phyloP scores from a whole-genome alignment of 495 filamentous ascomycete species.

The Ramalina intermedia region DNA sequence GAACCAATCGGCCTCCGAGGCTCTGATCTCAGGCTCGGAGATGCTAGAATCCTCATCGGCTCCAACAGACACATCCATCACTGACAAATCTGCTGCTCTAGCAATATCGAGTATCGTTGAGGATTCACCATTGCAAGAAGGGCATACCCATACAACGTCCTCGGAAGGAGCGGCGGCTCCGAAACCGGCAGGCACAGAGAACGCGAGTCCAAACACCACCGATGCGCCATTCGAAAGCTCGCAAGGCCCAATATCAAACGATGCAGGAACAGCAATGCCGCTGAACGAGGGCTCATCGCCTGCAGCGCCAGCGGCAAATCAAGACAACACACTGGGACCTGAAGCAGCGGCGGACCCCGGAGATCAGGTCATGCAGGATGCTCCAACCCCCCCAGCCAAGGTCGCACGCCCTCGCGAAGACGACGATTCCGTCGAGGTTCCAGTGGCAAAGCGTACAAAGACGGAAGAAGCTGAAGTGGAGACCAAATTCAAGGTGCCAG shows the following conservation, averaged over 20 bases:
- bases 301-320: neutral
- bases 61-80: too few species aligned
- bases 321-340: neutral
- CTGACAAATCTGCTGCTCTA: too few species aligned
- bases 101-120: too few species aligned
- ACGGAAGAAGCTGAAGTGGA: slow-evolving; percentile 29
- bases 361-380: slow-evolving; percentile 28
- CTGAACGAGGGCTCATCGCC: slow-evolving; percentile 14
- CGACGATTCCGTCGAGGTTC: slow-evolving; percentile 55
- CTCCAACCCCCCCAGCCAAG: slow-evolving; percentile 36
- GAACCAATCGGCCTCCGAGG: too few species aligned
- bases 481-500: slow-evolving; percentile 25
- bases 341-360: neutral
- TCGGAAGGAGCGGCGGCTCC: too few species aligned
- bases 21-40: too few species aligned
- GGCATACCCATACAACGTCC: too few species aligned
- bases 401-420: slow-evolving; percentile 54
- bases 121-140: too few species aligned
- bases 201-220: neutral
- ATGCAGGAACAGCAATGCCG: slow-evolving; percentile 5
- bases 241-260: slow-evolving; percentile 3
- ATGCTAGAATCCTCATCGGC: too few species aligned
- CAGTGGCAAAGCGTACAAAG: slow-evolving; percentile 63
- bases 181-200: too few species aligned
- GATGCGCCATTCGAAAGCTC: neutral